phyloP scores from a whole-genome alignment of 2,329 filamentous ascomycete genomes.

The Lasiodiplodia sp. region DNA sequence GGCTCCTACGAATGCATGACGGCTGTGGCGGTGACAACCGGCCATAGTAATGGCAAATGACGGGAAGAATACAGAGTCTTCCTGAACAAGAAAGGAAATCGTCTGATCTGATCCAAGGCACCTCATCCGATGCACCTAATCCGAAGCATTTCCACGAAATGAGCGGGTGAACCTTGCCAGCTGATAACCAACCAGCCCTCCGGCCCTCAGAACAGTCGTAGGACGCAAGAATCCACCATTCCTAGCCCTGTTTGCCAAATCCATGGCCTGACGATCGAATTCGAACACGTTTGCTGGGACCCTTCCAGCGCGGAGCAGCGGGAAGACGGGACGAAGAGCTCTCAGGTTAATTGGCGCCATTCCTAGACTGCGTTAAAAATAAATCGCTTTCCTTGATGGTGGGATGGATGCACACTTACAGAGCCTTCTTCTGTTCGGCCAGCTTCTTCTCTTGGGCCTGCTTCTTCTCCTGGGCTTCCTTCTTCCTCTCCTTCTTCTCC shows the following conservation, averaged over 20 bases:
- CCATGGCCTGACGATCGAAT: not conserved
- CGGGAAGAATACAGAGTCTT: no score
- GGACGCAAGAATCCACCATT: not conserved
- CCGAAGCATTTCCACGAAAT: no score
- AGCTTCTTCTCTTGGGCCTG: no score
- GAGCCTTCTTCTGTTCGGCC: not conserved
- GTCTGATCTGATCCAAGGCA: no score
- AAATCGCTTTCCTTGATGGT: not conserved
- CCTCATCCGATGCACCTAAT: no score
- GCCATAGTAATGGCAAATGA: no score
- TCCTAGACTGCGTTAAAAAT: not conserved
- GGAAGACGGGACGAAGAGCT: not conserved
- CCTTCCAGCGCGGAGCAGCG: not conserved
- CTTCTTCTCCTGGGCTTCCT: no score
- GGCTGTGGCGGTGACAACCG: no score
- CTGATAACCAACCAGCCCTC: not conserved
- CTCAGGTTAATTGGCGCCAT: not conserved
- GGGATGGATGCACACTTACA: not conserved
- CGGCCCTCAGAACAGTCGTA: not conserved
- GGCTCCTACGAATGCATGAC: no score
- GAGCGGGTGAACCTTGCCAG: no score
- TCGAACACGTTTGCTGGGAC: not conserved
- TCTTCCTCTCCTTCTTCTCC: no score
- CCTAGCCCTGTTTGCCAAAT: not conserved
- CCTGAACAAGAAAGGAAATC: no score